Evolutionary conservation across 768 basidiomycete genomes (phyloP).

Genomic region (Asterophora parasitica): DNA sequence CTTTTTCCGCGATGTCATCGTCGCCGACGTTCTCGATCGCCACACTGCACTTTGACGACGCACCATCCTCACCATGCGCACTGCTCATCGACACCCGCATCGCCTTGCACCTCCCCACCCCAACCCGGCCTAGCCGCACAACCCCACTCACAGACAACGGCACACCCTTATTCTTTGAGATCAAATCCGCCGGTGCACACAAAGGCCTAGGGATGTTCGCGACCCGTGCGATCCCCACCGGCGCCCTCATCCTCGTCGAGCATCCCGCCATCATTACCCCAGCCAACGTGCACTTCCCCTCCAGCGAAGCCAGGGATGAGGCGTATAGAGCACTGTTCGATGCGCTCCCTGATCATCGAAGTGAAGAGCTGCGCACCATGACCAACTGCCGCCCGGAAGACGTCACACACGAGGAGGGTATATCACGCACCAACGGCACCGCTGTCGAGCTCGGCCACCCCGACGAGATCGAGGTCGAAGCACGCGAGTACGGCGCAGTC

Average conservation of each 20-base stretch:
- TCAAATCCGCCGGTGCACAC: constrained; percentile 17
- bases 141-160: constrained; percentile 10
- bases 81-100: constrained; percentile 14
- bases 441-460: constrained; percentile 28
- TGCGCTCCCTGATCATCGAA: constrained; percentile 15
- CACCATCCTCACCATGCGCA: constrained; percentile 7
- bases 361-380: constrained; percentile 20
- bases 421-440: constrained; percentile 39
- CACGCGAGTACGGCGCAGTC: constrained; percentile 35
- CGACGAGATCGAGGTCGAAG: constrained; percentile 18
- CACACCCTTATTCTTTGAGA: constrained; percentile 16
- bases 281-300: constrained; percentile 11
- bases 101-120: constrained; percentile 8
- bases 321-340: constrained; percentile 21
- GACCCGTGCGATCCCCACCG: constrained; percentile 17
- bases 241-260: constrained; percentile 23
- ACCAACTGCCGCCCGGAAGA: constrained; percentile 25
- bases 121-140: neutral
- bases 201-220: constrained; percentile 29
- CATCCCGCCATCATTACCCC: constrained; percentile 23
- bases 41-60: constrained; percentile 9
- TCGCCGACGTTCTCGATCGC: constrained; percentile 12
- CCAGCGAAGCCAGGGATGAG: constrained; percentile 14
- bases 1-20: no score
- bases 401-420: constrained; percentile 33